Evolutionary conservation across 2,329 filamentous ascomycete genomes (phyloP).

Genomic region (Aspergillus alliaceus): DNA sequence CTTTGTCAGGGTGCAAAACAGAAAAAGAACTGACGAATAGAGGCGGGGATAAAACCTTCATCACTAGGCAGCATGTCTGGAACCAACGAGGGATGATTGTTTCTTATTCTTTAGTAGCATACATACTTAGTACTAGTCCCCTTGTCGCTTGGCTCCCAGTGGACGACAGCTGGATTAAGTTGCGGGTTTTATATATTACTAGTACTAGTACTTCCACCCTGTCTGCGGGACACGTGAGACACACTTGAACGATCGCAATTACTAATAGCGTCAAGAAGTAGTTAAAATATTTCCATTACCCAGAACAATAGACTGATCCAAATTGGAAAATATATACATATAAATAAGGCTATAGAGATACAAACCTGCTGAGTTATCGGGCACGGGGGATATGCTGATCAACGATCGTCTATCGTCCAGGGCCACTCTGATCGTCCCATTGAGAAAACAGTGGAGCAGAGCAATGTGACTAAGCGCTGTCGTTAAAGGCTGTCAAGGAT

Average conservation of each 20-base stretch:
- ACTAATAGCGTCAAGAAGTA: background rate
- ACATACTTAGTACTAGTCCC: too few relatives aligned
- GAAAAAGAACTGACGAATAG: background rate
- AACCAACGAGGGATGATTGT: background rate
- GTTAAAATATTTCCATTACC: background rate
- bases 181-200: background rate
- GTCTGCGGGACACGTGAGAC: background rate
- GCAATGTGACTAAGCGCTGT: conserved; percentile 3
- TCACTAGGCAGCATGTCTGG: background rate
- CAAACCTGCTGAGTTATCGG: too few relatives aligned
- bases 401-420: conserved; percentile 7
- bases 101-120: background rate
- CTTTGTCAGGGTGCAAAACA: too few relatives aligned
- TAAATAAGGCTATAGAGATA: too few relatives aligned
- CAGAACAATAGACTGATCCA: background rate
- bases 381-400: conserved; percentile 5
- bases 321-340: background rate
- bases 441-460: background rate
- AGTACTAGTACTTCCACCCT: too few relatives aligned
- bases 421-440: conserved; percentile 6
- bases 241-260: background rate
- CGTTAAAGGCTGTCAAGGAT: conserved; percentile 1
- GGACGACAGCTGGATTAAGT: background rate
- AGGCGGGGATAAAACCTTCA: background rate
- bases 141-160: background rate